A percentile compares a stretch with the other conserved stretches of the same genome.
Evolutionary conservation across 192 early-diverging fungal genomes (phyloP).

Genomic region (Podila clonocystis): DNA sequence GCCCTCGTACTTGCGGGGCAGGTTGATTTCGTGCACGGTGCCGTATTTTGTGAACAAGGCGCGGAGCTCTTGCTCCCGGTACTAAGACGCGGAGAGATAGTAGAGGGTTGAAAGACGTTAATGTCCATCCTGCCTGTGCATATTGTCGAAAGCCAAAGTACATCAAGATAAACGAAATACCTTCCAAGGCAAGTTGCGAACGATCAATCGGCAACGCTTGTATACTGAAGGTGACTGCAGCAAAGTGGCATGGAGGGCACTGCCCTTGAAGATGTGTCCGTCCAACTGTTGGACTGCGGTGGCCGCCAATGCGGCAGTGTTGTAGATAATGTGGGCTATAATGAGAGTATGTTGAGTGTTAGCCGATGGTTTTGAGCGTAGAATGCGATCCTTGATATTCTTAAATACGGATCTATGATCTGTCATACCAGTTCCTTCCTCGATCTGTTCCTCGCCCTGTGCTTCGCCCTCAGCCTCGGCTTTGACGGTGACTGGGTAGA

Average conservation of each 20-base stretch:
- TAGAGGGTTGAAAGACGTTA: not conserved
- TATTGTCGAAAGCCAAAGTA: too few species aligned
- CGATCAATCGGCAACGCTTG: slow-evolving; percentile 82
- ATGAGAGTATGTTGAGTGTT: not conserved
- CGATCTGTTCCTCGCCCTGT: slow-evolving; percentile 50
- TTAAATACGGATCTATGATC: not conserved
- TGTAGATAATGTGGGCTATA: slow-evolving; percentile 61
- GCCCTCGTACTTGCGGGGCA: slow-evolving; percentile 79
- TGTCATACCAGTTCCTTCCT: slow-evolving; percentile 42
- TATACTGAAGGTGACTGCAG: slow-evolving; percentile 46
- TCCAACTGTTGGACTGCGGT: slow-evolving; percentile 70
- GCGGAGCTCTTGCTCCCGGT: slow-evolving; percentile 71
- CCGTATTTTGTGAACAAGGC: slow-evolving; percentile 74
- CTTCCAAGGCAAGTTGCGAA: slow-evolving; percentile 89
- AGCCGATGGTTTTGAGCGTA: too few species aligned
- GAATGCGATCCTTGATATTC: too few species aligned
- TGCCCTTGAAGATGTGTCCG: slow-evolving; percentile 82
- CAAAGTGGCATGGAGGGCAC: slow-evolving; percentile 57
- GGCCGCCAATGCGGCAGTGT: slow-evolving; percentile 54
- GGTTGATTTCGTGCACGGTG: slow-evolving; percentile 71
- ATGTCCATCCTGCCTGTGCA: too few species aligned
- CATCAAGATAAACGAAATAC: not conserved
- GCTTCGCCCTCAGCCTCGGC: slow-evolving; percentile 52
- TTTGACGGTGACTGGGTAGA: slow-evolving; percentile 63
- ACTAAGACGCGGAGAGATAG: slow-evolving; percentile 6